Conservation (phyloP, 345 rosid genomes). For the Garcia nutans region DNA sequence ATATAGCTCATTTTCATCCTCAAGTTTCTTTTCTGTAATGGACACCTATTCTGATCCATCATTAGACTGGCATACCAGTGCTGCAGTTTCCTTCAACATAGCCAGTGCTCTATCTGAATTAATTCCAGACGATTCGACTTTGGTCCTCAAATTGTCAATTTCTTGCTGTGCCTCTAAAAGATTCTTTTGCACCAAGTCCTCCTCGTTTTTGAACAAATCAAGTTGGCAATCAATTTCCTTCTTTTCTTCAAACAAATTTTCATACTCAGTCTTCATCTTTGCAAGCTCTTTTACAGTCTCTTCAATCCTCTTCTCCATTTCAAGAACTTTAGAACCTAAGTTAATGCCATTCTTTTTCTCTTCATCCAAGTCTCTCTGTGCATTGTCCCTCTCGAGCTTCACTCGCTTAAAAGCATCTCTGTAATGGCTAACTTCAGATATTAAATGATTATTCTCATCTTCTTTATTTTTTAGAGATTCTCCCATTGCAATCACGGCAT, state of each 20-base stretch:
- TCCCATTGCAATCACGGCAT: slow-evolving; percentile 30
- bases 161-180: slow-evolving; percentile 40
- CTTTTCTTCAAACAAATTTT: slow-evolving; percentile 34
- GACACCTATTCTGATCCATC: slow-evolving; percentile 21
- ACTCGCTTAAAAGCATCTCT: slow-evolving; percentile 18
- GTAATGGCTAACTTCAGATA: slow-evolving; percentile 22
- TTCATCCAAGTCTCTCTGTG: slow-evolving; percentile 37
- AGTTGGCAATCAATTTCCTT: slow-evolving; percentile 31
- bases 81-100: slow-evolving; percentile 52
- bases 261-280: slow-evolving; percentile 29
- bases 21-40: slow-evolving; percentile 26
- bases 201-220: slow-evolving; percentile 40
- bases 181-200: slow-evolving; percentile 35
- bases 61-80: slow-evolving; percentile 36
- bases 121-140: slow-evolving; percentile 35
- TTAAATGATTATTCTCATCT: slow-evolving; percentile 37
- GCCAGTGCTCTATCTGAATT: slow-evolving; percentile 41
- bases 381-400: slow-evolving; percentile 41
- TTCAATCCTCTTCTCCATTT: slow-evolving; percentile 42
- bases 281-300: slow-evolving; percentile 35
- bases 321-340: slow-evolving; percentile 34
- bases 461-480: slow-evolving; percentile 28
- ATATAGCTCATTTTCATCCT: slow-evolving; percentile 38
- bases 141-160: slow-evolving; percentile 36
- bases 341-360: slow-evolving; percentile 40